A percentile compares a stretch with the other conserved stretches of the same genome.
These are phyloP conservation scores for Grifola frondosa DNA, from an alignment of 1,284 basidiomycete species.

Conservation along the genomic window DNA sequence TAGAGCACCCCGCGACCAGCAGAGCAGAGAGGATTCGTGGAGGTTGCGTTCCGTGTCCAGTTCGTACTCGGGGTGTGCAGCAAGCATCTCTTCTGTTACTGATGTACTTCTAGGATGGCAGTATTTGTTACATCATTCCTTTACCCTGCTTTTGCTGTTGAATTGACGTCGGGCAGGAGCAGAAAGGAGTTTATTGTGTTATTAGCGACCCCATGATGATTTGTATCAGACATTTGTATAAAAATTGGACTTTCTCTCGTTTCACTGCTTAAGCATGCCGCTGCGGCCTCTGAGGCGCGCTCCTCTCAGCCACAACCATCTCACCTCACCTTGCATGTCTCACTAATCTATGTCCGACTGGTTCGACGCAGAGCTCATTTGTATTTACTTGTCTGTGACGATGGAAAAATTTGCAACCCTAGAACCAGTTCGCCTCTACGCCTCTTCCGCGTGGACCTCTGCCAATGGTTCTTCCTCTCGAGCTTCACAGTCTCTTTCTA, in stretches of 20 bases:
- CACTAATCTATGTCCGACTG: neutral
- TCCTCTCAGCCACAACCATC: too few species aligned
- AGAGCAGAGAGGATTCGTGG: slow-evolving; percentile 15
- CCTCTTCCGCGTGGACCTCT: slow-evolving; percentile 28
- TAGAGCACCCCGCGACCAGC: too few species aligned
- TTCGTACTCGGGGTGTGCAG: slow-evolving; percentile 2
- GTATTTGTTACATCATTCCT: slow-evolving; percentile 20
- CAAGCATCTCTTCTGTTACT: neutral
- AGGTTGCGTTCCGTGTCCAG: slow-evolving; percentile 20
- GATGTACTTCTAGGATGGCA: slow-evolving; percentile 8
- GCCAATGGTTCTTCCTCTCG: slow-evolving; percentile 19
- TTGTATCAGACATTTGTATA: neutral
- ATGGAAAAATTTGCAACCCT: slow-evolving; percentile 82
- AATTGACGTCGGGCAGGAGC: neutral
- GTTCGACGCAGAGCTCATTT: neutral
- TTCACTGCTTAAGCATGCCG: too few species aligned
- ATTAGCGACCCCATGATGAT: too few species aligned
- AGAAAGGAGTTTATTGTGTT: too few species aligned
- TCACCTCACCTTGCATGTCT: neutral
- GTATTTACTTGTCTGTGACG: neutral
- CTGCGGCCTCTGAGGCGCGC: too few species aligned
- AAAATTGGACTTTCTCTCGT: too few species aligned
- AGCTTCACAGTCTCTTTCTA: slow-evolving; percentile 6
- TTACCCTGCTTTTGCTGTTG: slow-evolving; percentile 18
- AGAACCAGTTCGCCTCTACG: slow-evolving; percentile 73